Evolutionary conservation across 2,329 filamentous ascomycete genomes (phyloP), one percentile per base, ranked within the genome.

Genomic region (Penicillium sp.): DNA sequence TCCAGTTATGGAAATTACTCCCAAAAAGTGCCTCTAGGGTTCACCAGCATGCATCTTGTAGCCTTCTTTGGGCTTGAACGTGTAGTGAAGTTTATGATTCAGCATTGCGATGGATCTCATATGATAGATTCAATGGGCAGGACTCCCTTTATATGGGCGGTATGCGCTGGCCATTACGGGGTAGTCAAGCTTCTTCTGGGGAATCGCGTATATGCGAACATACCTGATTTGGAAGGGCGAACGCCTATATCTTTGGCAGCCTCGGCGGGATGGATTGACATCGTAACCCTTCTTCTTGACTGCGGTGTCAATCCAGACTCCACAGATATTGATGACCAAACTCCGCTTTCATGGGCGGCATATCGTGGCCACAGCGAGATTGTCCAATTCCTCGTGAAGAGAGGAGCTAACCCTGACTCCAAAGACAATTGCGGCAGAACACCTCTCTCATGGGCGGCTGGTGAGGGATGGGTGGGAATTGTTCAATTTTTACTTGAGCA

Each of bases 241-340:
- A 50, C 23, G 23, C 47, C 58, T 35, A 26, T 59, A 26, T 52
- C 24, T 4, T 52, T 20, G 33, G 59, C 57, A 21, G 57, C 59
- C 30, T 20, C 24, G 16, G 12, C 42, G 8, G 48, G 50, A 28
- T 21, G n/a, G 14, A 14, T n/a, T n/a, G 14, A 42, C 16, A 45
- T 61, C 12, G 30, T 55, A 2, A 52, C 45, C 24, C 20, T 59
- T 23, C 49, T 56, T 43, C 58, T 55, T 23, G 48, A 35, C 18
- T 21, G 38, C 14, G 8, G 16, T 14, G 11, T 51, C n/a, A 11
- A 51, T 38, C 30, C n/a, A 51, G 8, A 51, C 48, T 18, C 7
- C 3, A 40, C 8, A 23, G 33, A 20, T 18, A 40, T 5, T 18
- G n/a, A 28, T 16, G 23, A n/a, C 5, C 1, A 33, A 33, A n/a